Base-by-base conservation (phyloP, 2,329 filamentous ascomycete species). In the Alternaria panax region DNA sequence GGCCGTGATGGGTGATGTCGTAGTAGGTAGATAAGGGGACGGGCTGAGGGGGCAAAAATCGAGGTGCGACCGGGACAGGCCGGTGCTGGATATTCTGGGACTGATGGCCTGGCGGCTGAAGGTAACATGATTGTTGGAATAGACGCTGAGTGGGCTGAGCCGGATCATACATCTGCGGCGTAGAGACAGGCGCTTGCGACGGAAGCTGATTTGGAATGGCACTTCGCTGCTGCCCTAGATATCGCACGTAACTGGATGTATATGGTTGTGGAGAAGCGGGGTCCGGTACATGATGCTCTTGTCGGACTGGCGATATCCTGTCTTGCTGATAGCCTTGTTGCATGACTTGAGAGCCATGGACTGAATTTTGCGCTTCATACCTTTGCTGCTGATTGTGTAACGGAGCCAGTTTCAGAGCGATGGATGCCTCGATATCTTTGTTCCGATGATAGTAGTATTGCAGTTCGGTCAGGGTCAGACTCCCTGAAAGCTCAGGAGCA, bases 391-490 rank as follows among this genome's bases (percentile, higher is more conserved):
- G 28, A n/a, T 36, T 36, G 7, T 5, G 28, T n/a, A 48, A 22
- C 14, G 24, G 45, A 7, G 8, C 30, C 20, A 32, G 27, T 30
- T 18, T 22, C n/a, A 42, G 28, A 28, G 51, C 51, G 22, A 36
- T 12, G 24, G n/a, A 51, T 11, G 16, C n/a, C 22, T 51, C 32
- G 2, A 48, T 38, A 3, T 51, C 41, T 11, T 20, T 20, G 27
- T 62, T 62, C 12, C 54, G 57, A 16, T 30, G 34, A 14, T 54
- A 59, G 16, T 60, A 60, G 51, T 63, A 62, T 22, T 53, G 43
- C 14, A 66, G 43, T 9, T 66, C 61, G 2, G 12, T 42, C 14
- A 45, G 12, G 3, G 48, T 58, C 6, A 64, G 51, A 18, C 40
- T 51, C 25, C 32, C 40, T 2, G 51, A 28, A 6, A 62, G 24